Conservation (phyloP, 2,329 filamentous ascomycete genomes). For the Aspergillus sergii region DNA sequence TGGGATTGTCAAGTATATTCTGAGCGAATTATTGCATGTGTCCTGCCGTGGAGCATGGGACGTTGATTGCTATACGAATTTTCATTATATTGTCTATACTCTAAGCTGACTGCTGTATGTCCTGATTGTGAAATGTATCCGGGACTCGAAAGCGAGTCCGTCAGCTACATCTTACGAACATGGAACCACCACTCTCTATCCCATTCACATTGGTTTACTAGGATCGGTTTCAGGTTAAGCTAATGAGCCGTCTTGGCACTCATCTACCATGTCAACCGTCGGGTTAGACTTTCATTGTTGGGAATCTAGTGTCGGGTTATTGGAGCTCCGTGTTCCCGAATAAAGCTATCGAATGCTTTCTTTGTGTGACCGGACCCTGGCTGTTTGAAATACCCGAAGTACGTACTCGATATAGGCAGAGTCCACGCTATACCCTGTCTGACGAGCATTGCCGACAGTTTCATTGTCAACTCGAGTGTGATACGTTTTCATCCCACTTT, state of each 20-base stretch:
- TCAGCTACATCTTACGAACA: no score
- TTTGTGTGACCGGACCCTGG: neutral
- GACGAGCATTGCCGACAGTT: no score
- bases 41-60: neutral
- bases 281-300: neutral
- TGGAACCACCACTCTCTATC: no score
- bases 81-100: no score
- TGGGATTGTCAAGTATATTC: neutral
- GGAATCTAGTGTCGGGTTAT: neutral
- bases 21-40: neutral
- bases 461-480: no score
- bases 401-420: neutral
- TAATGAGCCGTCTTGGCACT: neutral
- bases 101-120: no score
- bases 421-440: no score
- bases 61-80: neutral
- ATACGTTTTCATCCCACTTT: no score
- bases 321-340: neutral
- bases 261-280: neutral
- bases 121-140: no score
- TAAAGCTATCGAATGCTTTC: neutral
- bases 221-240: no score
- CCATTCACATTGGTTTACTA: no score
- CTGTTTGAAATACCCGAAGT: neutral
- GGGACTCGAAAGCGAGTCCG: no score